Conservation (phyloP, 2,329 filamentous ascomycete species). For the Sporothrix luriei region DNA sequence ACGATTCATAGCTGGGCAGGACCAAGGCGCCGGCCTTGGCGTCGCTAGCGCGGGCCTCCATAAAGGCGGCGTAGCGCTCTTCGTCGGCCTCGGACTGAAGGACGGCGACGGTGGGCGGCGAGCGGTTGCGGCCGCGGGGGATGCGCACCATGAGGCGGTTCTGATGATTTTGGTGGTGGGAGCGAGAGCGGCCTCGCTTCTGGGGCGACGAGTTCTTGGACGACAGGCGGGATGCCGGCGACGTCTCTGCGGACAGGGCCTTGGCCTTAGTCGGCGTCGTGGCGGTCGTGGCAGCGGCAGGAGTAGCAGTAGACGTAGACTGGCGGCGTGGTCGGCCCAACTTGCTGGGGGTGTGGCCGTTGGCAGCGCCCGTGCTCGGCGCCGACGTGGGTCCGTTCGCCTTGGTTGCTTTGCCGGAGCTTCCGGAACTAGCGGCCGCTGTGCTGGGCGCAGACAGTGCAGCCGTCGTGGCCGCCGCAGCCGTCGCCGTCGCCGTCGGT, state of each 20-base stretch:
- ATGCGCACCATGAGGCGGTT: constrained; percentile 33
- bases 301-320: not conserved
- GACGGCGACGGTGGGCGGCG: constrained; percentile 31
- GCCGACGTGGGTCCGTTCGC: constrained; percentile 9
- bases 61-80: constrained; percentile 30
- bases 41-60: constrained; percentile 26
- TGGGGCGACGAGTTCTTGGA: constrained; percentile 11
- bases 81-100: constrained; percentile 30
- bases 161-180: not conserved
- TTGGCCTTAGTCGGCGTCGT: constrained; percentile 11
- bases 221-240: not conserved
- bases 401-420: not conserved
- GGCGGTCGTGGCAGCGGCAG: not conserved
- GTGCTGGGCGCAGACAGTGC: not conserved
- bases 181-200: not conserved
- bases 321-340: constrained; percentile 26
- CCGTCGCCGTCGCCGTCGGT: too few relatives aligned
- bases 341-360: constrained; percentile 24
- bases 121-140: constrained; percentile 30
- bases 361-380: not conserved
- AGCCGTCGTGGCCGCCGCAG: not conserved
- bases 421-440: not conserved
- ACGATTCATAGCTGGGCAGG: constrained; percentile 19
- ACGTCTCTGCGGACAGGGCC: not conserved
- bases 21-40: constrained; percentile 24